These are phyloP conservation scores for Carex pumila DNA, from an alignment of 176 grass and related monocot genomes.

Conservation along the genomic window DNA sequence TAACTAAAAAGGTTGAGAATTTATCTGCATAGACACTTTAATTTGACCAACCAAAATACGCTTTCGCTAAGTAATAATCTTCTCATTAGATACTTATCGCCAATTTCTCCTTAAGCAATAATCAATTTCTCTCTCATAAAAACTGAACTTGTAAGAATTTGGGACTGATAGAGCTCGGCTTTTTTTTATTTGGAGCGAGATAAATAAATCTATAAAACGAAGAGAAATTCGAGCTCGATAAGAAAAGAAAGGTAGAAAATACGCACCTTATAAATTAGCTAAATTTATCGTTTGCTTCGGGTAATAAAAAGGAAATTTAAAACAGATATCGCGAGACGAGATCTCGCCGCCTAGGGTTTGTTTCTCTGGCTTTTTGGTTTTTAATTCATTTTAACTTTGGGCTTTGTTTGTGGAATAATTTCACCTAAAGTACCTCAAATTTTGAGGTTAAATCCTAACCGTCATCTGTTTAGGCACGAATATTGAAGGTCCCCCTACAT, in stretches of 20 bases:
- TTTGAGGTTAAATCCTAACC: no score
- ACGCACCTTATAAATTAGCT: background rate
- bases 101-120: constrained; percentile 12
- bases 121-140: background rate
- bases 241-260: background rate
- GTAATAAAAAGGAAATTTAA: background rate
- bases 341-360: constrained; percentile 21
- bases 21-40: background rate
- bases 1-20: background rate
- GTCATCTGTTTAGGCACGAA: no score
- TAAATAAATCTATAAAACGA: background rate
- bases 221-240: constrained; percentile 16
- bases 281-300: constrained; percentile 12
- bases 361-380: background rate
- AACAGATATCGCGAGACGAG: constrained; percentile 17
- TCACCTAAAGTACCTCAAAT: no score
- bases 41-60: background rate
- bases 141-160: background rate
- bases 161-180: background rate
- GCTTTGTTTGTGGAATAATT: background rate
- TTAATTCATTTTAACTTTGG: background rate
- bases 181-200: background rate
- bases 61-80: background rate
- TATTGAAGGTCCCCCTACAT: no score
- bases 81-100: background rate